phyloP scores from a whole-genome alignment of 1,284 basidiomycete species.

The Leccinum pachyderme region DNA sequence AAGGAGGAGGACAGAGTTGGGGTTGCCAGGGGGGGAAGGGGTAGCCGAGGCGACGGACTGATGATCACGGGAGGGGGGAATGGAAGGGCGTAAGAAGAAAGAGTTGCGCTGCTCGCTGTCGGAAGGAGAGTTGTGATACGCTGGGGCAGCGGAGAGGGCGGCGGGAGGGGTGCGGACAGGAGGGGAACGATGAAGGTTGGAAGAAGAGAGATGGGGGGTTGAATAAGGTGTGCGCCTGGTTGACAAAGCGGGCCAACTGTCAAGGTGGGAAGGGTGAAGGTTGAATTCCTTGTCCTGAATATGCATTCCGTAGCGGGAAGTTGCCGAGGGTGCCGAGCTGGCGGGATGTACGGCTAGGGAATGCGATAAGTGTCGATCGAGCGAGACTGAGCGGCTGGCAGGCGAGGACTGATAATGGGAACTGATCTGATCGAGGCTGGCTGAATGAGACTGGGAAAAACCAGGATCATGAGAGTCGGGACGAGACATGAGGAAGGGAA shows the following conservation, averaged over 20 bases:
- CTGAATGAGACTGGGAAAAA: slow-evolving; percentile 21
- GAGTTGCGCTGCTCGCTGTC: slow-evolving; percentile 42
- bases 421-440: slow-evolving; percentile 19
- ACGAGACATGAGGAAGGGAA: slow-evolving; percentile 35
- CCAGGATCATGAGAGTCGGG: slow-evolving; percentile 44
- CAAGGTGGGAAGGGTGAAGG: slow-evolving; percentile 15
- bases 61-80: slow-evolving; percentile 26
- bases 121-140: slow-evolving; percentile 24
- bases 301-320: slow-evolving; percentile 35
- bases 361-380: slow-evolving; percentile 26
- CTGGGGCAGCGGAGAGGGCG: slow-evolving; percentile 10
- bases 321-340: slow-evolving; percentile 26
- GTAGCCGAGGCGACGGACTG: slow-evolving; percentile 22
- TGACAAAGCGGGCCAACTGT: slow-evolving; percentile 36
- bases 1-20: slow-evolving; percentile 36
- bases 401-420: slow-evolving; percentile 14
- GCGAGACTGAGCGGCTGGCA: slow-evolving; percentile 8
- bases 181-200: slow-evolving; percentile 35
- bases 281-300: slow-evolving; percentile 37
- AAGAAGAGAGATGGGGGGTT: slow-evolving; percentile 28
- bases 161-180: slow-evolving; percentile 21
- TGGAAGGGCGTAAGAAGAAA: slow-evolving; percentile 29
- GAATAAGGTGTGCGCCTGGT: slow-evolving; percentile 46
- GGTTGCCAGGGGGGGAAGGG: slow-evolving; percentile 25
- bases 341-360: slow-evolving; percentile 12